These are phyloP conservation scores for Hygrophoropsis aurantiaca DNA, from an alignment of 768 basidiomycete genomes.

Conservation along the genomic window DNA sequence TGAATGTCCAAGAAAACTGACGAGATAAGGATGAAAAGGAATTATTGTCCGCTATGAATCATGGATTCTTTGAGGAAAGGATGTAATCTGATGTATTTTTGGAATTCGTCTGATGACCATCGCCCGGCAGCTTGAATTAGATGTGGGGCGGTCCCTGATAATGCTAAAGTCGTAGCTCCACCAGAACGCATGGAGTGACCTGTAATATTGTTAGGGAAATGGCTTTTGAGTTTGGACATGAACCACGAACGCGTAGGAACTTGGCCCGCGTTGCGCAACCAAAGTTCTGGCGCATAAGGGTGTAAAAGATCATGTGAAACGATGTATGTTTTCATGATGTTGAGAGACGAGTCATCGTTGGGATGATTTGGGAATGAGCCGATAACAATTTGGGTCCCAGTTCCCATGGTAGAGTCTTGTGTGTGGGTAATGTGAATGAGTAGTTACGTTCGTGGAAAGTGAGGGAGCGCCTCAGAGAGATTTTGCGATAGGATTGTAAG, in stretches of 20 bases:
- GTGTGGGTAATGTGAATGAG: conserved; percentile 30
- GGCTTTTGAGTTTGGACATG: conserved; percentile 18
- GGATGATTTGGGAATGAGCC: neutral
- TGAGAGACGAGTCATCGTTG: conserved; percentile 2
- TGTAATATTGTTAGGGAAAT: conserved; percentile 21
- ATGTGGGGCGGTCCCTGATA: conserved; percentile 7
- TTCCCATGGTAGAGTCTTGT: conserved; percentile 34
- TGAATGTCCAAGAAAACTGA: too few relatives aligned
- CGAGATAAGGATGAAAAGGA: too few relatives aligned
- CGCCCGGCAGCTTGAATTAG: conserved; percentile 14
- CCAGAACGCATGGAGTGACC: conserved; percentile 36
- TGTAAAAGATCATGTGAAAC: conserved; percentile 19
- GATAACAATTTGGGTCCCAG: conserved; percentile 13
- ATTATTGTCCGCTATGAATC: too few relatives aligned
- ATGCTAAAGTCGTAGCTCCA: conserved; percentile 16
- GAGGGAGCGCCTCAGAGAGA: conserved; percentile 13
- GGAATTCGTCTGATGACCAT: conserved; percentile 17
- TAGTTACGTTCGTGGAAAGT: neutral
- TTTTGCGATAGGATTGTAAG: conserved; percentile 13
- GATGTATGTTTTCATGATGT: conserved; percentile 21
- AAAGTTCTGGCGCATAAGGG: conserved; percentile 31
- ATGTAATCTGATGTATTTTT: conserved; percentile 17
- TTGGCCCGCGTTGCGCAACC: conserved; percentile 26
- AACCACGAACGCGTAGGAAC: conserved; percentile 38
- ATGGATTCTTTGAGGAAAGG: too few relatives aligned